Evolutionary conservation across 2,329 filamentous ascomycete species (phyloP).

Genomic region (Cercospora sp.): DNA sequence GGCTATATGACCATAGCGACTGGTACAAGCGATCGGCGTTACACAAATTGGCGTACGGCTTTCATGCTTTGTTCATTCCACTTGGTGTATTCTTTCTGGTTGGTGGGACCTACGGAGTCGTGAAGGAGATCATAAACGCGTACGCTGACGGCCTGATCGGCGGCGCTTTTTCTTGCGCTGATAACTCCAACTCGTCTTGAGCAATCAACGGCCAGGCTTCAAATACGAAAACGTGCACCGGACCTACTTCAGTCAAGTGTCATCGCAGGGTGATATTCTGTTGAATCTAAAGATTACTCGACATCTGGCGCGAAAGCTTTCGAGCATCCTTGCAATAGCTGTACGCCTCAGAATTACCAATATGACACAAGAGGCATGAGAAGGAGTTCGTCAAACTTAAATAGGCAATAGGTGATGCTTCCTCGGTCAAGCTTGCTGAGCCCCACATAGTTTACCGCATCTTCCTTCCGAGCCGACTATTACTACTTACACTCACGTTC

Average conservation of each 20-base stretch:
- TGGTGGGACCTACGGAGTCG: conserved; percentile 54
- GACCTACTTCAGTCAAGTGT: background rate
- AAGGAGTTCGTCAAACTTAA: background rate
- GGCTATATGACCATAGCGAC: conserved; percentile 52
- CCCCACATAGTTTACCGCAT: background rate
- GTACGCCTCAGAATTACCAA: too few species aligned
- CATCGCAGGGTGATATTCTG: background rate
- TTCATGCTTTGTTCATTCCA: conserved; percentile 48
- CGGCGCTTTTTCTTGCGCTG: conserved; percentile 52
- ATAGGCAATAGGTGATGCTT: background rate
- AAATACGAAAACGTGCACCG: background rate
- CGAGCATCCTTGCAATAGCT: background rate
- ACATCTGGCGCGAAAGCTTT: background rate
- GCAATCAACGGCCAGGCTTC: background rate
- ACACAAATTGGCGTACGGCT: conserved; percentile 43
- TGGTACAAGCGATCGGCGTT: conserved; percentile 43
- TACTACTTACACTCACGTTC: background rate
- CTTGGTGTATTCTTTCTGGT: conserved; percentile 52
- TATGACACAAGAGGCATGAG: background rate
- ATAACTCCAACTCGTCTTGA: conserved; percentile 43
- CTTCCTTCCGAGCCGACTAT: background rate
- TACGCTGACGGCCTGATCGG: conserved; percentile 52
- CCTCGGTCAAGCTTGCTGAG: background rate
- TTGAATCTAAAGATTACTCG: background rate
- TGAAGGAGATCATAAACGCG: conserved; percentile 55